Evolutionary conservation across 148 eudicot species (phyloP).

Genomic region (Pouteria glomerata): DNA sequence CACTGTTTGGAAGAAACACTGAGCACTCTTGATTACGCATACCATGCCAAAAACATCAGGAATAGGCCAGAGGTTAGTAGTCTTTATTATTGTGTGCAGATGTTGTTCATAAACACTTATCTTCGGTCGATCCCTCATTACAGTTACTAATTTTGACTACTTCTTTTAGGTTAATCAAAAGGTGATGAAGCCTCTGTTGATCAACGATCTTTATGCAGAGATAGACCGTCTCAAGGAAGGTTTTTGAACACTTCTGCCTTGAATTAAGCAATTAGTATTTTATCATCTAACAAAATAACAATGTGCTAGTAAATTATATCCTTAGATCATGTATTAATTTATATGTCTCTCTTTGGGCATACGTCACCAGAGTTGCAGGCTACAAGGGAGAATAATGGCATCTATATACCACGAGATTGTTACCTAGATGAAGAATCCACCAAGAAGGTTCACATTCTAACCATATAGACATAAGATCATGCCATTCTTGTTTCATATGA

Average conservation of each 20-base stretch:
- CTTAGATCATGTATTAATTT: background rate
- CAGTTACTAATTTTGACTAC: no score
- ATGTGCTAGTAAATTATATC: background rate
- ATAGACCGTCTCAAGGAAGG: constrained; percentile 37
- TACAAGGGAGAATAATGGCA: constrained; percentile 38
- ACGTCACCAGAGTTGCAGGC: constrained; percentile 18
- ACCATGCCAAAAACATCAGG: no score
- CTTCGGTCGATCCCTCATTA: no score
- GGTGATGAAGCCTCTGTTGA: constrained; percentile 25
- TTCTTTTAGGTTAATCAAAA: constrained; percentile 34
- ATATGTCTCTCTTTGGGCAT: background rate
- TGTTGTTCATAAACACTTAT: no score
- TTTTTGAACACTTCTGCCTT: constrained; percentile 3
- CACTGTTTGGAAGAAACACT: no score
- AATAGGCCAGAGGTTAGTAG: no score
- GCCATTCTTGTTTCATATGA: background rate
- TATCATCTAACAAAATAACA: background rate
- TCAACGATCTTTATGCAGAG: constrained; percentile 36
- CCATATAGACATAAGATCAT: background rate
- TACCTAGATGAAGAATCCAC: constrained; percentile 28
- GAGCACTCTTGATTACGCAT: no score
- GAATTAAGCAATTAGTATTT: background rate
- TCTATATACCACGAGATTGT: constrained; percentile 27
- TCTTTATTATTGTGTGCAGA: no score
- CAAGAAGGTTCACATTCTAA: constrained; percentile 25